phyloP scores from a whole-genome alignment of 495 filamentous ascomycete genomes.

The Hypomontagnella monticulosa region DNA sequence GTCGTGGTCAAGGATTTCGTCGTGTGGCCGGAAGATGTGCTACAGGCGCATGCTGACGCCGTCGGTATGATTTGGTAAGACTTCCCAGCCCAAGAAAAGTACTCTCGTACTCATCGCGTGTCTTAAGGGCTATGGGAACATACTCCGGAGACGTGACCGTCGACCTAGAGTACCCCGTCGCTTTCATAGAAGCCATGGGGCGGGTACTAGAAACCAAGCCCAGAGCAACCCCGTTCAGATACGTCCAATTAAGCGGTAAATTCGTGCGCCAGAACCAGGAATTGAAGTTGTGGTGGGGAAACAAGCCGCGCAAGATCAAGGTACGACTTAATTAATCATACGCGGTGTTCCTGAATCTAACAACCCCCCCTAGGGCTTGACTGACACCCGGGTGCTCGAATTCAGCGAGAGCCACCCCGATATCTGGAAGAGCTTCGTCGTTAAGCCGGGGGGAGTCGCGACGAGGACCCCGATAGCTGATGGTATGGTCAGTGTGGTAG shows the following conservation, averaged over 20 bases:
- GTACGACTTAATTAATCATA: conserved; percentile 10
- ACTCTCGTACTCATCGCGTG: too few species aligned
- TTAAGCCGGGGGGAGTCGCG: conserved; percentile 21
- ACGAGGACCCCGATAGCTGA: background rate
- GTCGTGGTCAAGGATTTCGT: conserved; percentile 37
- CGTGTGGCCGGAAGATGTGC: conserved; percentile 35
- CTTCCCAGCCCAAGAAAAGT: too few species aligned
- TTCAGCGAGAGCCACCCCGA: conserved; percentile 13
- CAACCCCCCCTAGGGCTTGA: conserved; percentile 7
- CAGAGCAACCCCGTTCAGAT: conserved; percentile 36
- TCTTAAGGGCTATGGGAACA: conserved; percentile 33
- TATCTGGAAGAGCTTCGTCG: conserved; percentile 16
- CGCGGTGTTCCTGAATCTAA: conserved; percentile 7
- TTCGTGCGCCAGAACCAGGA: conserved; percentile 33
- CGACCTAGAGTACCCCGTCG: conserved; percentile 32
- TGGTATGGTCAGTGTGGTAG: background rate
- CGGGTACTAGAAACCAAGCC: conserved; percentile 19
- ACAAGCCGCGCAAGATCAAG: conserved; percentile 34
- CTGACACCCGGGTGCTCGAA: conserved; percentile 16
- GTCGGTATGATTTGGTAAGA: conserved; percentile 42
- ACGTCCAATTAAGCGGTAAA: conserved; percentile 40
- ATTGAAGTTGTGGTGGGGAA: conserved; percentile 31
- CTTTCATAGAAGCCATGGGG: conserved; percentile 26
- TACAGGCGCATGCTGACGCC: conserved; percentile 33
- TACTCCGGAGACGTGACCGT: conserved; percentile 21